A percentile compares a stretch with the other conserved stretches of the same genome.
phyloP scores from a whole-genome alignment of 164 flowering plant species.

The Magnolia changhungtana region DNA sequence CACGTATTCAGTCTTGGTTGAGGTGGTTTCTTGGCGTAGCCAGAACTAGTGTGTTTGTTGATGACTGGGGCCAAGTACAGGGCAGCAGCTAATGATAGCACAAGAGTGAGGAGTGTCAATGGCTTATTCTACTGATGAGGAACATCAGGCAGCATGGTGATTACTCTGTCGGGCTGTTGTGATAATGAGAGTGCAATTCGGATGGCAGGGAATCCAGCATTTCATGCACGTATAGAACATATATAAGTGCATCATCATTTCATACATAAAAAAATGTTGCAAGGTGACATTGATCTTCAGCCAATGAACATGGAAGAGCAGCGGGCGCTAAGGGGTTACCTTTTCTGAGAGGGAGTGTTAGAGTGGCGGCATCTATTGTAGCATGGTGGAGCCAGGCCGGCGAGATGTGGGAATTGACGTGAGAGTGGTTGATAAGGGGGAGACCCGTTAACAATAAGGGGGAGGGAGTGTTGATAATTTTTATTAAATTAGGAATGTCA shows the following conservation, averaged over 20 bases:
- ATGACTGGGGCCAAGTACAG: conserved; percentile 16
- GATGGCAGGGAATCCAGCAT: conserved; percentile 22
- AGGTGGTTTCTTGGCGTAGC: too few species aligned
- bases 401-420: background rate
- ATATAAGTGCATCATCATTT: too few species aligned
- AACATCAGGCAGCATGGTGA: conserved; percentile 20
- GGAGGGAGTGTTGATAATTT: too few species aligned
- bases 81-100: conserved; percentile 10
- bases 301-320: background rate
- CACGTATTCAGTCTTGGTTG: too few species aligned
- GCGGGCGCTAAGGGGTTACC: background rate
- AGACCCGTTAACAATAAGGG: too few species aligned
- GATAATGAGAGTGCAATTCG: conserved; percentile 22
- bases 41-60: background rate
- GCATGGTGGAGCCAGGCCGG: background rate
- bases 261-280: too few species aligned
- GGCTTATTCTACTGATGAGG: conserved; percentile 14
- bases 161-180: conserved; percentile 11
- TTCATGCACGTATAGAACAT: too few species aligned
- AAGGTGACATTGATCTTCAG: background rate
- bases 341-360: background rate
- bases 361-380: background rate
- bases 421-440: too few species aligned
- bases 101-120: conserved; percentile 1
- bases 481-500: too few species aligned